Percentiles rank a stretch among this genome's conserved stretches.
These are phyloP conservation scores for Trametes punicea DNA, from an alignment of 768 basidiomycete genomes.

Conservation along the genomic window DNA sequence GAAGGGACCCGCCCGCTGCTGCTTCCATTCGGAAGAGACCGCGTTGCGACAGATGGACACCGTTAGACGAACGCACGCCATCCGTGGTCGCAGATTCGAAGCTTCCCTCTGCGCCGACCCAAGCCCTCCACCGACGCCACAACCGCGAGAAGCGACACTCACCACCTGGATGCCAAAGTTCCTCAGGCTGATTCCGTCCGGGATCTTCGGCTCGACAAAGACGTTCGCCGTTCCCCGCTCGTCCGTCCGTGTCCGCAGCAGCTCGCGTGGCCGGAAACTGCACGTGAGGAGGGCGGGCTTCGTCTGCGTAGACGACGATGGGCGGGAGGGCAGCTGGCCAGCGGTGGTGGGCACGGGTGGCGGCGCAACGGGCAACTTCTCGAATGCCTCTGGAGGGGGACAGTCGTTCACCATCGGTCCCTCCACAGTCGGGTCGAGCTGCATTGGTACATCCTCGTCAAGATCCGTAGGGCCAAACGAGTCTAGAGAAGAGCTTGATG, in stretches of 20 bases:
- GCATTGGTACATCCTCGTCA: constrained; percentile 30
- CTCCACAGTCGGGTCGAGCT: constrained; percentile 15
- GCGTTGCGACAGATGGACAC: neutral
- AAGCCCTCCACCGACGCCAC: constrained; percentile 7
- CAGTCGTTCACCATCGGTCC: constrained; percentile 7
- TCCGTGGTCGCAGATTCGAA: neutral
- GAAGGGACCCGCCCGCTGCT: constrained; percentile 1
- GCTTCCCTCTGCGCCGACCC: neutral
- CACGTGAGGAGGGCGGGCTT: constrained; percentile 43
- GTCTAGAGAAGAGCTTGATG: constrained; percentile 26
- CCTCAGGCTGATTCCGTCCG: constrained; percentile 77
- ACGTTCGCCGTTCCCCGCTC: constrained; percentile 20
- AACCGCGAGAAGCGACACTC: constrained; percentile 35
- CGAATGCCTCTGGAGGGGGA: constrained; percentile 8
- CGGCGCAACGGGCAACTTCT: constrained; percentile 8
- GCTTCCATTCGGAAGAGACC: constrained; percentile 1
- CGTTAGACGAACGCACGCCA: constrained; percentile 1
- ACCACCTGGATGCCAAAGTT: constrained; percentile 91
- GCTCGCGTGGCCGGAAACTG: constrained; percentile 42
- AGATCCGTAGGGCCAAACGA: constrained; percentile 28
- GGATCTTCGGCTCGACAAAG: constrained; percentile 71
- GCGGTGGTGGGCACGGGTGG: constrained; percentile 16
- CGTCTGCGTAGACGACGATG: constrained; percentile 15
- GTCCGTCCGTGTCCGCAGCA: constrained; percentile 29
- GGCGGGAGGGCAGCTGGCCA: constrained; percentile 12